Conservation (phyloP, 441 rosid species). For the Hura crepitans region DNA sequence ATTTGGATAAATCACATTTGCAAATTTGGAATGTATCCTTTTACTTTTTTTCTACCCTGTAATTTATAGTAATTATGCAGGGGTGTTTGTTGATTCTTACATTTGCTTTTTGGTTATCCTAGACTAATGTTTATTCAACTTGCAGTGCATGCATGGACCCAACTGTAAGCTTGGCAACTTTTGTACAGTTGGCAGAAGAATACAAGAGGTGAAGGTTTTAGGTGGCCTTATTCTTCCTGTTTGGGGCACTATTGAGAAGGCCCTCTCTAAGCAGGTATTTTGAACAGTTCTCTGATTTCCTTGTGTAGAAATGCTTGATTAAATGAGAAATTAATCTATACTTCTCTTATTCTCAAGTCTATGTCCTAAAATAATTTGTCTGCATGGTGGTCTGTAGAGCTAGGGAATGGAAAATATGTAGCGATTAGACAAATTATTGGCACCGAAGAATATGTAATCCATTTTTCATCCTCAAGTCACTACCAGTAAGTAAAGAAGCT, state of each 20-base stretch:
- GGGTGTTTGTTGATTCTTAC: not conserved
- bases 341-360: not conserved
- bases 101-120: conserved; percentile 2
- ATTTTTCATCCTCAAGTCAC: not conserved
- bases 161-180: conserved; percentile 84
- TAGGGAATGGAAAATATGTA: not conserved
- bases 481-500: not conserved
- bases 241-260: conserved; percentile 97
- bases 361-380: not conserved
- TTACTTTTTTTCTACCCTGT: not conserved
- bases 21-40: not conserved
- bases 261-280: conserved; percentile 90
- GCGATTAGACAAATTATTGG: not conserved
- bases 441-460: not conserved
- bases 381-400: not conserved
- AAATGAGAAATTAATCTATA: not conserved
- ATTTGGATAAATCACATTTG: not conserved
- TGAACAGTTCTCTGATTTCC: conserved; percentile 3
- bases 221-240: conserved; percentile 98
- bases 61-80: not conserved
- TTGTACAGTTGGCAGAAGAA: conserved; percentile 93
- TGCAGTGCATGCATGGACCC: conserved; percentile 99
- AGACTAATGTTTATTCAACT: conserved; percentile 20
- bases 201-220: conserved; percentile 90
- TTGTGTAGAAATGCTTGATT: not conserved